These are phyloP conservation scores for Colletotrichum shisoi DNA, from an alignment of 2,329 filamentous ascomycete genomes.

Conservation along the genomic window DNA sequence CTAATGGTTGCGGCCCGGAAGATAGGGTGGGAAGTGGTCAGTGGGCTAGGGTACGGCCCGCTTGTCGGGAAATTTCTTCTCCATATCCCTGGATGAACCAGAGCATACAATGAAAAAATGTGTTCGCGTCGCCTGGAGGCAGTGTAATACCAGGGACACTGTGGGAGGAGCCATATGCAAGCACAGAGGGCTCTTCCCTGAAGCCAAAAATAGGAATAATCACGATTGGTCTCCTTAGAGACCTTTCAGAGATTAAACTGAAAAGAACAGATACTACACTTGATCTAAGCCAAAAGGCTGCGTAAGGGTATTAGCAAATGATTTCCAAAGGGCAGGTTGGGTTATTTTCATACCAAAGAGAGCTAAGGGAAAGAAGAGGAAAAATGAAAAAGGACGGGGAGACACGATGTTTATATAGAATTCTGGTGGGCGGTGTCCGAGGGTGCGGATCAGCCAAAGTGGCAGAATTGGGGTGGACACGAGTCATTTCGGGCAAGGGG, in stretches of 20 bases:
- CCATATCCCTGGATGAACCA: slow-evolving; percentile 63
- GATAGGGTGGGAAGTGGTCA: too few species aligned
- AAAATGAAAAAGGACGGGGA: slow-evolving; percentile 47
- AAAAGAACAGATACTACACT: slow-evolving; percentile 97
- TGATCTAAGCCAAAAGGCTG: slow-evolving; percentile 84
- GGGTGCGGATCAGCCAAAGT: neutral
- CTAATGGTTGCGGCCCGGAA: too few species aligned
- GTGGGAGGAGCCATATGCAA: slow-evolving; percentile 72
- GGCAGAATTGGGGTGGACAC: slow-evolving; percentile 2
- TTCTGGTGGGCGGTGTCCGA: neutral
- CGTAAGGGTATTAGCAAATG: too few species aligned
- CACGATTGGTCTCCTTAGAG: slow-evolving; percentile 74
- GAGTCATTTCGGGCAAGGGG: neutral
- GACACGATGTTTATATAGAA: slow-evolving; percentile 46
- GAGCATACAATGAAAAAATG: slow-evolving; percentile 64
- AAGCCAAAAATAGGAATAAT: slow-evolving; percentile 84
- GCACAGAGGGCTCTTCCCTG: slow-evolving; percentile 68
- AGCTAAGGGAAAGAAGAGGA: slow-evolving; percentile 63
- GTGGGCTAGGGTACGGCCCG: too few species aligned
- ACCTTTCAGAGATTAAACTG: slow-evolving; percentile 95
- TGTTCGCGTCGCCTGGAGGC: slow-evolving; percentile 74
- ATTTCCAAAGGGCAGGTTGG: too few species aligned
- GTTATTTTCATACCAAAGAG: too few species aligned
- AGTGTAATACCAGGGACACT: slow-evolving; percentile 82
- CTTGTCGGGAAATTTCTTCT: slow-evolving; percentile 55